These are phyloP conservation scores for Lipomyces sp. DNA, from an alignment of 805 yeast species.

Conservation along the genomic window DNA sequence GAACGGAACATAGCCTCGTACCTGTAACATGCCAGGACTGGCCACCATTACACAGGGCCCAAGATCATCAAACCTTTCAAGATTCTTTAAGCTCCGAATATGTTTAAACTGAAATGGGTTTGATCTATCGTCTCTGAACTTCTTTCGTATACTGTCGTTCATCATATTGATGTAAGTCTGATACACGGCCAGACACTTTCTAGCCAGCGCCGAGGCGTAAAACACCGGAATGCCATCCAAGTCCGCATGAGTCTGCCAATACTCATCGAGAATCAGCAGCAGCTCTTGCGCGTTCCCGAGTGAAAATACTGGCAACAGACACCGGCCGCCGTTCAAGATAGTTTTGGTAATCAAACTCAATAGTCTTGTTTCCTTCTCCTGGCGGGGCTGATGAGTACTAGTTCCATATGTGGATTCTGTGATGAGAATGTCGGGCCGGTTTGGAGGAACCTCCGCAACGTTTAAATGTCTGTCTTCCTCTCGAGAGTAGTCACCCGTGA, in stretches of 20 bases:
- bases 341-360: conserved; percentile 83
- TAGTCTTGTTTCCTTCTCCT: conserved; percentile 76
- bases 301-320: conserved; percentile 90
- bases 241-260: conserved; percentile 83
- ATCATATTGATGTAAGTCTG: conserved; percentile 96
- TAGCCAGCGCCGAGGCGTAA: conserved; percentile 89
- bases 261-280: conserved; percentile 84
- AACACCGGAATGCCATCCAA: conserved; percentile 77
- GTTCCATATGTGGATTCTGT: conserved; percentile 98
- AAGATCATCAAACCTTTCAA: conserved; percentile 84
- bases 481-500: conserved; percentile 96
- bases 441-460: conserved; percentile 90
- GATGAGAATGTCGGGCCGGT: conserved; percentile 81
- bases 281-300: conserved; percentile 96
- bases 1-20: neutral
- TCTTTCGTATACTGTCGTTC: conserved; percentile 83
- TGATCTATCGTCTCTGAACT: conserved; percentile 69
- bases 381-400: conserved; percentile 89
- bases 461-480: conserved; percentile 94
- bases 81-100: conserved; percentile 70
- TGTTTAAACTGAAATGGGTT: conserved; percentile 91
- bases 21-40: conserved; percentile 98
- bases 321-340: conserved; percentile 82
- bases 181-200: conserved; percentile 95
- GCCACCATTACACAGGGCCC: conserved; percentile 97